Percentiles rank a stretch among this genome's conserved stretches.
Conservation (phyloP, 1,284 basidiomycete species). For the Puccinia triticina region DNA sequence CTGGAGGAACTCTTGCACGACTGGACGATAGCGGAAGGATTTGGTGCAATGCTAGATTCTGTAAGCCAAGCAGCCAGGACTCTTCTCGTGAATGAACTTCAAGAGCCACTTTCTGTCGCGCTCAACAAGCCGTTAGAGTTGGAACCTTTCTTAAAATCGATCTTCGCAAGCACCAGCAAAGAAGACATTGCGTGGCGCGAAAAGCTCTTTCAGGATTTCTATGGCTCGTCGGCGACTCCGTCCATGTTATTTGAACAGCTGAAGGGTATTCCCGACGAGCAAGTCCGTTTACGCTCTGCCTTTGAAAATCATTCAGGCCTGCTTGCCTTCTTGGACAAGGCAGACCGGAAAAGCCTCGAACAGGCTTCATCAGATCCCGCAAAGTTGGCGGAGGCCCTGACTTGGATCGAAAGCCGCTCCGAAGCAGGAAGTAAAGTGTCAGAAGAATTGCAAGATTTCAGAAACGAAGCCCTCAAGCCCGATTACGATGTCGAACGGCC, state of each 20-base stretch:
- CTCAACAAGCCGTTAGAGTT: neutral
- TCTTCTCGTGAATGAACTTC: neutral
- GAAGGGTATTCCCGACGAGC: constrained; percentile 5
- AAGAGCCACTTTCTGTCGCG: neutral
- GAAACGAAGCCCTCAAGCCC: neutral
- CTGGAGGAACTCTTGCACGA: neutral
- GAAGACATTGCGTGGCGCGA: neutral
- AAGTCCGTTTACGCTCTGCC: neutral
- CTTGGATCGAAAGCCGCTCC: neutral
- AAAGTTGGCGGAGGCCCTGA: neutral
- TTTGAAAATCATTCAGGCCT: neutral
- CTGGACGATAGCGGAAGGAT: neutral
- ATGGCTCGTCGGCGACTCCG: neutral
- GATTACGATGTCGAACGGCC: neutral
- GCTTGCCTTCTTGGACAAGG: neutral
- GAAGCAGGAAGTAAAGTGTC: too few relatives aligned
- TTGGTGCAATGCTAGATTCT: neutral
- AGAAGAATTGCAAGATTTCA: neutral
- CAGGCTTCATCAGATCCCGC: neutral
- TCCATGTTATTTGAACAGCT: neutral
- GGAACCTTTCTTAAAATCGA: neutral
- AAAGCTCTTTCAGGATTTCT: neutral
- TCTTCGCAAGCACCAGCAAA: neutral
- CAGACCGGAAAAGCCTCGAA: neutral
- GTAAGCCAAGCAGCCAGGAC: neutral